A percentile compares a stretch with the other conserved stretches of the same genome.
Conservation (phyloP, 257 asterid genomes). For the Solanum chmielewskii region DNA sequence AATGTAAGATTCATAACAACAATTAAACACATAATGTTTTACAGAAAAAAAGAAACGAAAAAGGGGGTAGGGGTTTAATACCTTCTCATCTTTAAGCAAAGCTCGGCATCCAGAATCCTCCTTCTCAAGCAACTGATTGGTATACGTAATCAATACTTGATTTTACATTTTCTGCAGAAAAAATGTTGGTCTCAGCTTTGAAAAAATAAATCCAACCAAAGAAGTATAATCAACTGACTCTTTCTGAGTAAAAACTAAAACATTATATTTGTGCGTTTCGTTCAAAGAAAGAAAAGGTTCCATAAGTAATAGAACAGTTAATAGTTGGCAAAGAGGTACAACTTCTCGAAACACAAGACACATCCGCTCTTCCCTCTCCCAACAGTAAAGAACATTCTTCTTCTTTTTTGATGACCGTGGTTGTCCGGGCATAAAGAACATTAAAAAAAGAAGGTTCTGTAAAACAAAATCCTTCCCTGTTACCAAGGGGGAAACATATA, state of each 20-base stretch:
- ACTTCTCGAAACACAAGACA: not conserved
- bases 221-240: not conserved
- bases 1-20: not conserved
- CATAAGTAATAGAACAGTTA: not conserved
- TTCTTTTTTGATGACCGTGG: not conserved
- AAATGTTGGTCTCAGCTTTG: not conserved
- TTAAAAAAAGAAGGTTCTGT: not conserved
- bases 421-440: not conserved
- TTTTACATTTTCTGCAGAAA: constrained; percentile 43
- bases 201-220: not conserved
- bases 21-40: not conserved
- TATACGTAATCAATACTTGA: constrained; percentile 46
- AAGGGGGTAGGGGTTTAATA: not conserved
- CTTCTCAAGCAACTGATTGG: constrained; percentile 49
- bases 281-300: not conserved
- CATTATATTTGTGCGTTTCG: not conserved
- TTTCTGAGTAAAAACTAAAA: not conserved
- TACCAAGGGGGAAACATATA: not conserved
- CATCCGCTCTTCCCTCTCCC: not conserved
- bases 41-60: not conserved
- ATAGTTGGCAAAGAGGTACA: not conserved
- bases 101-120: constrained; percentile 52
- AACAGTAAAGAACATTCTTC: not conserved
- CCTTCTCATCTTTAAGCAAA: constrained; percentile 49
- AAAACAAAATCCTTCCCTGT: not conserved